These are phyloP conservation scores for Fusarium goolgardi DNA, from an alignment of 2,329 filamentous ascomycete species.

Conservation along the genomic window DNA sequence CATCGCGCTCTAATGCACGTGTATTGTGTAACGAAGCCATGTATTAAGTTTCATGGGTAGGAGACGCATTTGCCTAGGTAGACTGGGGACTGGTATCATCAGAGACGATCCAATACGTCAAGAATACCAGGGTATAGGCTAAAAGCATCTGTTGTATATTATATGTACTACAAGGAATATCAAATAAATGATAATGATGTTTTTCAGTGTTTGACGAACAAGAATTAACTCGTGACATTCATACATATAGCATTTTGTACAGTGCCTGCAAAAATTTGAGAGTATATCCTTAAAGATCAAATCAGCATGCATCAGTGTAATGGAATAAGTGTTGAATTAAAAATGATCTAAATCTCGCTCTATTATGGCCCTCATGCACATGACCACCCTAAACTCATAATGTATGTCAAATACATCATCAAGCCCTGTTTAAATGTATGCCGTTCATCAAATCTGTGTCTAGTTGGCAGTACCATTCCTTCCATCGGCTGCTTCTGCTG, in stretches of 20 bases:
- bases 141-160: conserved; percentile 41
- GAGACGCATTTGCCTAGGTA: conserved; percentile 31
- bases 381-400: not conserved
- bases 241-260: not conserved
- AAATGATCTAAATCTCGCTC: not conserved
- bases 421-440: not conserved
- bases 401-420: not conserved
- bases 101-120: conserved; percentile 18
- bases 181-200: conserved; percentile 28
- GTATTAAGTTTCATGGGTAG: conserved; percentile 19
- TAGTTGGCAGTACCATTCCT: conserved; percentile 40
- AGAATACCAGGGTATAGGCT: conserved; percentile 19
- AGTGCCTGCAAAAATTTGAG: not conserved
- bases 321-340: not conserved
- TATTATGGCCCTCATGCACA: not conserved
- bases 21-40: conserved; percentile 17
- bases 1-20: conserved; percentile 3
- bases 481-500: conserved; percentile 58
- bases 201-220: not conserved
- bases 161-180: conserved; percentile 41
- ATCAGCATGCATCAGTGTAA: no score
- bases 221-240: no score
- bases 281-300: not conserved
- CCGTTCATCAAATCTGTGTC: conserved; percentile 1
- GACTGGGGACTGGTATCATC: conserved; percentile 23